Conservation (phyloP, 495 filamentous ascomycete genomes). For the Choiromyces venosus region DNA sequence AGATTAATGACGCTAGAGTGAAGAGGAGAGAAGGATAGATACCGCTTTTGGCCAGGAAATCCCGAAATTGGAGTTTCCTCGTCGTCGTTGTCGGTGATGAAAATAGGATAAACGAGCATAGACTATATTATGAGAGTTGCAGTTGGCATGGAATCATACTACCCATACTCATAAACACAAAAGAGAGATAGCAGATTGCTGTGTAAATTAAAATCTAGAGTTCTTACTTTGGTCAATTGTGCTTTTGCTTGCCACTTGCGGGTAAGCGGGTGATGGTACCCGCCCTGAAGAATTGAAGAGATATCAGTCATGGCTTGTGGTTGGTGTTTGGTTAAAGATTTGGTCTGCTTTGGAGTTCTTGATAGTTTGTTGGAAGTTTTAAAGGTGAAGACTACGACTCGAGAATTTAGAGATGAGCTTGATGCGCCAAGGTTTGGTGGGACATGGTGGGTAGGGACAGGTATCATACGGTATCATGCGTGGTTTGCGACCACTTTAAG, state of each 20-base stretch:
- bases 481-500: neutral
- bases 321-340: neutral
- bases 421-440: neutral
- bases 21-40: neutral
- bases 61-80: constrained; percentile 87
- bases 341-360: neutral
- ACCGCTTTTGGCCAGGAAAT: constrained; percentile 72
- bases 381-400: neutral
- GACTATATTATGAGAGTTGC: constrained; percentile 52
- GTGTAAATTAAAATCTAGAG: neutral
- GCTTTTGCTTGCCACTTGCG: constrained; percentile 93
- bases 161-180: neutral
- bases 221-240: constrained; percentile 84
- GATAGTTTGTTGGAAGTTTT: neutral
- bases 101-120: constrained; percentile 96
- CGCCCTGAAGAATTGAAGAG: constrained; percentile 88
- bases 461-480: neutral
- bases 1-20: constrained; percentile 5
- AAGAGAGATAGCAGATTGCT: neutral
- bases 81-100: constrained; percentile 88
- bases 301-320: constrained; percentile 55
- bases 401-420: neutral
- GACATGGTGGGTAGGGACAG: neutral
- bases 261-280: constrained; percentile 86
- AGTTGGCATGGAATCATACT: neutral